Evolutionary conservation across 2,329 filamentous ascomycete genomes (phyloP), one percentile per base, ranked within the genome.

Genomic region (Monosporascus sp.): DNA sequence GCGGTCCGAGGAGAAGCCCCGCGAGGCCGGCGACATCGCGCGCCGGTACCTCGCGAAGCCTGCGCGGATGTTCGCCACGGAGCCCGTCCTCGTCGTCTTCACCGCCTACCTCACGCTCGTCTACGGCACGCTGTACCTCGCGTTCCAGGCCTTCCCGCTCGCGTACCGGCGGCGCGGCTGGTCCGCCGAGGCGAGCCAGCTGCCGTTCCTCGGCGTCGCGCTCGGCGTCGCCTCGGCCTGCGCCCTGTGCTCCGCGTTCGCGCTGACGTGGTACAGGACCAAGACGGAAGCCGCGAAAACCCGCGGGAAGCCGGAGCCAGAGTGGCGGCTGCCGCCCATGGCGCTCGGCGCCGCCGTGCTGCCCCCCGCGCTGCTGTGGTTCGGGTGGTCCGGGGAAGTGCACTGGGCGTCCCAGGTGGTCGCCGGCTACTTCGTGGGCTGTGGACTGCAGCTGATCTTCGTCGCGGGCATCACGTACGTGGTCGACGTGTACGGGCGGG

Each of bases 341-440:
- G 76, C 80, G 22, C 58, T 75, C 2, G 76, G 72, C 6, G 64
- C 71, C 5, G 52, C 75, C 1, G 58, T 79, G 3, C 64, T 76
- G 1, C 72, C 75, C 2, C 66, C 70, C 8, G 74, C 76, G 1
- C 64, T 81, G 24, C 78, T 80, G 57, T 78, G 74, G 76, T 80
- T 80, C 55, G 75, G 72, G 1, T 80, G 76, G 77, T 78, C 77
- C 0, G 68, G 64, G 11, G 66, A 58, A 22, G 55, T 52, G 16
- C 53, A 59, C 17, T 53, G 58, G 38, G 50, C 52, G 2, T 49
- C 54, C 37, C 55, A 61, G 48, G 53, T 61, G 5, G 50, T 62
- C 20, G 58, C 60, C 19, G 54, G 54, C 16, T 59, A 53, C 41
- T 56, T 60, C 46, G 55, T 59, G 35, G 61, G 61, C 7, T 47